These are phyloP conservation scores for Aspergillus egyptiacus DNA, from an alignment of 495 filamentous ascomycete species.

Conservation along the genomic window DNA sequence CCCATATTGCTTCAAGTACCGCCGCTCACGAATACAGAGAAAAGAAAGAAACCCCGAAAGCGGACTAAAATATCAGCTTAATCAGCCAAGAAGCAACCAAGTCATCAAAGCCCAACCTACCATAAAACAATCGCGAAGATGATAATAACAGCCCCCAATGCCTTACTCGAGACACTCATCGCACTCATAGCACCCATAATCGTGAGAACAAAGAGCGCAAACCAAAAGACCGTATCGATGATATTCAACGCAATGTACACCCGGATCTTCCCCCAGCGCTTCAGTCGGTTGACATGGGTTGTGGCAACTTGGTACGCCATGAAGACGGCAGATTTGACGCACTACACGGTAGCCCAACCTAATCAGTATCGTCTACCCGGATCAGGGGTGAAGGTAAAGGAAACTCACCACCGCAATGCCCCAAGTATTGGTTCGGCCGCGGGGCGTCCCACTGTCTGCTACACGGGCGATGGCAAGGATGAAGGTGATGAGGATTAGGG, in stretches of 20 bases:
- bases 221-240: conserved; percentile 32
- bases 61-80: neutral
- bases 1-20: conserved; percentile 14
- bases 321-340: conserved; percentile 29
- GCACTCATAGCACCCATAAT: conserved; percentile 13
- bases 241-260: conserved; percentile 27
- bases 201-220: conserved; percentile 23
- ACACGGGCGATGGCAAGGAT: conserved; percentile 22
- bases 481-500: conserved; percentile 16
- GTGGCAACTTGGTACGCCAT: conserved; percentile 32
- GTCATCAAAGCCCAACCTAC: conserved; percentile 10
- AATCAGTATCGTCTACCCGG: neutral
- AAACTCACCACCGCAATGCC: conserved; percentile 23
- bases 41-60: conserved; percentile 12
- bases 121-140: conserved; percentile 16
- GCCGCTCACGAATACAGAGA: conserved; percentile 11
- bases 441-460: conserved; percentile 19
- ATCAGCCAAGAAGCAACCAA: neutral
- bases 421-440: conserved; percentile 22
- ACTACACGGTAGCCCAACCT: no score
- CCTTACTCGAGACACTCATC: conserved; percentile 16
- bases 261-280: conserved; percentile 27
- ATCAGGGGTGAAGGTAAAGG: neutral
- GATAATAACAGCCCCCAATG: conserved; percentile 19
- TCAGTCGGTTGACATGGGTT: conserved; percentile 18